A percentile compares a stretch with the other conserved stretches of the same genome.
These are phyloP conservation scores for Aspergillus mulundensis DNA, from an alignment of 495 filamentous ascomycete genomes.

Conservation along the genomic window DNA sequence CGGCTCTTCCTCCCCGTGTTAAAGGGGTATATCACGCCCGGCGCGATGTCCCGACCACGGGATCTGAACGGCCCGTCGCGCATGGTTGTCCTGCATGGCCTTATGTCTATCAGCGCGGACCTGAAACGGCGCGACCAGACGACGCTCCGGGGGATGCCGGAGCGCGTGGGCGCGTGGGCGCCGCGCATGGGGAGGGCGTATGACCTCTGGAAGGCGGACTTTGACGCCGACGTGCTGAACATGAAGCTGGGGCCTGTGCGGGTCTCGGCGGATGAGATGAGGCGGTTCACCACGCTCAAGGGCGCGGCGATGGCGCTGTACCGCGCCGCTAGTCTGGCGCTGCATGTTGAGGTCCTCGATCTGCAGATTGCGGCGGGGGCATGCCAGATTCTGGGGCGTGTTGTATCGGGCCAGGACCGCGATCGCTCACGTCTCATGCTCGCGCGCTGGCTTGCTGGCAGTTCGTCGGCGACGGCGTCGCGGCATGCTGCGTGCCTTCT, in stretches of 20 bases:
- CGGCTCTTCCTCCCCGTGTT: conserved; percentile 42
- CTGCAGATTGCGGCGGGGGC: conserved; percentile 55
- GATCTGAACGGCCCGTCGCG: conserved; percentile 46
- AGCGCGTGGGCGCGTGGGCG: conserved; percentile 43
- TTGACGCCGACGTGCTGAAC: conserved; percentile 41
- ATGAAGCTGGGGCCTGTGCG: conserved; percentile 29
- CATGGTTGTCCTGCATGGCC: conserved; percentile 47
- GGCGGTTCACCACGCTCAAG: conserved; percentile 38
- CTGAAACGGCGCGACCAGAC: conserved; percentile 54
- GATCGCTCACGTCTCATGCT: conserved; percentile 40
- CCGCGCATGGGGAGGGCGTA: conserved; percentile 47
- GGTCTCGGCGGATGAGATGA: conserved; percentile 9
- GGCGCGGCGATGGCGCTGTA: conserved; percentile 45
- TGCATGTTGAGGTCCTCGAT: conserved; percentile 51
- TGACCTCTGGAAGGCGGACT: conserved; percentile 51
- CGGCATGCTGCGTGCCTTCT: conserved; percentile 45
- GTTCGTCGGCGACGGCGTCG: conserved; percentile 31
- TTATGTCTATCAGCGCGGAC: conserved; percentile 55
- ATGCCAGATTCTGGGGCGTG: conserved; percentile 45
- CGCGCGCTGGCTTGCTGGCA: conserved; percentile 20
- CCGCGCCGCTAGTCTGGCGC: conserved; percentile 46
- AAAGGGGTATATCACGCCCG: conserved; percentile 48
- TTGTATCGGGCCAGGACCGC: conserved; percentile 41
- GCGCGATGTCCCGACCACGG: conserved; percentile 24
- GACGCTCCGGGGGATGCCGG: conserved; percentile 36